Conservation (phyloP, 208 protist species). For the Trypanosoma conorhini region DNA sequence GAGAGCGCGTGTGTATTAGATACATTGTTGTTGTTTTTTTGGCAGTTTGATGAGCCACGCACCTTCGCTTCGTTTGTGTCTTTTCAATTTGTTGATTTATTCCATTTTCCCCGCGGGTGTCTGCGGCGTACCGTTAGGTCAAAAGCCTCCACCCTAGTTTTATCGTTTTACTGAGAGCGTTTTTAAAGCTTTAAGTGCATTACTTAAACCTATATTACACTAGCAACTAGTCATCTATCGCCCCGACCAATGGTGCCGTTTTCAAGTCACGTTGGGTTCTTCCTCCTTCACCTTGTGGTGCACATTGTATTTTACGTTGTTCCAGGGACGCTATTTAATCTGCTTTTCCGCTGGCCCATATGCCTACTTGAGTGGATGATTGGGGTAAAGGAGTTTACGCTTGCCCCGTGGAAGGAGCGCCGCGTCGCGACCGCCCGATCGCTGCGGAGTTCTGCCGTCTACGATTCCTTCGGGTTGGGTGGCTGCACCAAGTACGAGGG, state of each 20-base stretch:
- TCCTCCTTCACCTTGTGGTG: conserved; percentile 20
- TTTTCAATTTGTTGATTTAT: background rate
- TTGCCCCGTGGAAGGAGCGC: conserved; percentile 22
- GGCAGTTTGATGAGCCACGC: background rate
- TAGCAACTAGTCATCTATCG: background rate
- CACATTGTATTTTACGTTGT: conserved; percentile 37
- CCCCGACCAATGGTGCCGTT: background rate
- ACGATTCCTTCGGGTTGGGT: conserved; percentile 34
- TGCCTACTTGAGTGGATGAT: conserved; percentile 18
- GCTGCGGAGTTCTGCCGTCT: background rate
- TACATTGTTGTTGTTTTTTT: background rate
- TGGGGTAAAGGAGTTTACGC: conserved; percentile 20
- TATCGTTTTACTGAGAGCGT: background rate
- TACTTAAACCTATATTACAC: background rate
- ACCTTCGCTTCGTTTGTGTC: background rate
- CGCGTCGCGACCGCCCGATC: conserved; percentile 6
- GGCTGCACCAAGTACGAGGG: conserved; percentile 40
- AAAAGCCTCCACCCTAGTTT: background rate
- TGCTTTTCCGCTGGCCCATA: conserved; percentile 37
- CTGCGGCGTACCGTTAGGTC: background rate
- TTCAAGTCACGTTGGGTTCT: conserved; percentile 21
- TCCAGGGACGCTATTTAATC: conserved; percentile 24
- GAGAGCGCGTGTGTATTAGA: no score
- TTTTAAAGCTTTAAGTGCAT: background rate
- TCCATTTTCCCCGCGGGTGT: background rate